Percentiles rank a stretch among this genome's conserved stretches.
These are phyloP conservation scores for Phytophthora pseudosyringae DNA, from an alignment of 352 stramenopile species.

Conservation along the genomic window DNA sequence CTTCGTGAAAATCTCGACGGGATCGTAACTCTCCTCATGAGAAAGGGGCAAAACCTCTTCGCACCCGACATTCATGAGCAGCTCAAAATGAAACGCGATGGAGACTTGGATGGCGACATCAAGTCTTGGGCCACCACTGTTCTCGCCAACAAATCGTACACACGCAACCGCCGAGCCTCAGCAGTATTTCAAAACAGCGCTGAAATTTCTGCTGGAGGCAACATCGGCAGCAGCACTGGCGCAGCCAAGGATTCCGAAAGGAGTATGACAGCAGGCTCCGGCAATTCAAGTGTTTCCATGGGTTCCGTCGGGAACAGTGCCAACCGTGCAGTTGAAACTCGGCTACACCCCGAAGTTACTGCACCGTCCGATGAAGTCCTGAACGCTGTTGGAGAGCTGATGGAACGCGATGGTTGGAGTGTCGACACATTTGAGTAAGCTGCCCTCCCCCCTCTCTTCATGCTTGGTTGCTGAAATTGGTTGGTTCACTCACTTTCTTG, in stretches of 20 bases:
- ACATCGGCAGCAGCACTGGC: neutral
- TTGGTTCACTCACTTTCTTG: conserved; percentile 13
- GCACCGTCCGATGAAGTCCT: conserved; percentile 66
- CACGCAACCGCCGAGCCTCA: conserved; percentile 64
- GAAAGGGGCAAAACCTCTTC: conserved; percentile 84
- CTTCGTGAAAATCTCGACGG: conserved; percentile 76
- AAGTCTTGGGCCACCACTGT: conserved; percentile 83
- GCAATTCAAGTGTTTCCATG: conserved; percentile 24
- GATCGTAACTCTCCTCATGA: conserved; percentile 78
- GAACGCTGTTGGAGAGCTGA: conserved; percentile 69
- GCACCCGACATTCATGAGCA: conserved; percentile 84
- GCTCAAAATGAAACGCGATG: conserved; percentile 73
- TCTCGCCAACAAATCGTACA: conserved; percentile 82
- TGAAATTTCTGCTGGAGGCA: conserved; percentile 23
- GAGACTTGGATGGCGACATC: conserved; percentile 76
- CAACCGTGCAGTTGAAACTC: conserved; percentile 48
- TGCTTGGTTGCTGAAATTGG: neutral
- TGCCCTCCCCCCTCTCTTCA: neutral
- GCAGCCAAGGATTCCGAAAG: conserved; percentile 28
- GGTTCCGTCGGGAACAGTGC: conserved; percentile 7
- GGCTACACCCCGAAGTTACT: conserved; percentile 68
- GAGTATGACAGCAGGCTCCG: conserved; percentile 21
- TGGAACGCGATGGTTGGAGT: conserved; percentile 80
- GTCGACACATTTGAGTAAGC: conserved; percentile 76
- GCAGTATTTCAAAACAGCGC: conserved; percentile 45